Evolutionary conservation across 164 flowering plant species (phyloP), one percentile per base, ranked within the genome.

Genomic region (Magnolia officinalis): DNA sequence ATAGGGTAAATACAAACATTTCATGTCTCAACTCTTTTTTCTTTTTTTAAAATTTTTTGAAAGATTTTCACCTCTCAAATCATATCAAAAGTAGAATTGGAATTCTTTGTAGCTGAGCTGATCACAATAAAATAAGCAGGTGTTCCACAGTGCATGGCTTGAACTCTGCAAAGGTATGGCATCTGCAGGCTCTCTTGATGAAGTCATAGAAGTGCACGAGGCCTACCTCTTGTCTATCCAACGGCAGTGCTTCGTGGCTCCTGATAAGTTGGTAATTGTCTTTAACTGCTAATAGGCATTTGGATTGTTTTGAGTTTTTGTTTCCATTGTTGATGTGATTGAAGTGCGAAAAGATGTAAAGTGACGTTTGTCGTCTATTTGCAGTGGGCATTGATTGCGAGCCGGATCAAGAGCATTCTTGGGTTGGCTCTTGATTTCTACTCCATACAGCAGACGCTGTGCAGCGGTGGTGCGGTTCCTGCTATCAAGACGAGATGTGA

Each of bases 131-230:
- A 16, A 31, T 78, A 72, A 72, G 78, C 88, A 96, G 99, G 99
- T 96, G 16, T 92, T 93, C 84, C 99, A 96, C 78, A 94, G 90
- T 86, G 97, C 99, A 65, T 96, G 99, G 99, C 88, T 85, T 78
- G 98, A 96, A 76, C 96, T 96, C 61, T 93, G 95, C 80, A 89
- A 92, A 82, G 97, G 92, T 72, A 89, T 94, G 97, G 85, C 91
- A 59, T 83, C 89, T 29, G 99, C 99, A 71, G 87, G 89, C 63
- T 91, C 98, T 70, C 87, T 96, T 59, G 99, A 96, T 88, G 99
- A 93, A 84, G 98, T 93, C 79, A 93, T 94, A 75, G 96, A 94
- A 86, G 98, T 90, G 2, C 99, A 94, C 72, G 99, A 92, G 78
- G 87, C 95, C 77, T 96, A 96, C 82, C 84, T 96, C 71, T 77